Evolutionary conservation across 371 early-diverging fungal genomes (phyloP), one percentile per base, ranked within the genome.

Genomic region (Mucor saturninus): DNA sequence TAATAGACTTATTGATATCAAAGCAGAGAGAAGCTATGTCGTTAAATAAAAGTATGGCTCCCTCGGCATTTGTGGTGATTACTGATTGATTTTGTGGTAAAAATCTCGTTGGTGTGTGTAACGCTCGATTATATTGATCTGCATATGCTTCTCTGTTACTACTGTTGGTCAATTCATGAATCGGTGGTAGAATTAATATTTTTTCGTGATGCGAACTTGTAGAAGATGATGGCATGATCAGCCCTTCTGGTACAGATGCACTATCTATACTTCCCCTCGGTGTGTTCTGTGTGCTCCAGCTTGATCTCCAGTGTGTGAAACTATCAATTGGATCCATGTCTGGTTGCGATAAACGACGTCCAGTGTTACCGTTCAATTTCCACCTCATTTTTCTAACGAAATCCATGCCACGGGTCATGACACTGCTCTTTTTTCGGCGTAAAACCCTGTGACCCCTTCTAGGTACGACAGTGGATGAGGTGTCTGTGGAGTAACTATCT

Each of bases 61-160:
- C 72, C 37, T 79, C 61, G 15, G 57, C 61, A 56, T 81, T 73
- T 0, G 86, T 85, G 0, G 87, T 84, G 11, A 84, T 70, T 54
- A 83, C 77, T n/a, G 83, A 80, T 62, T 86, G 83, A 40, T 74
- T 83, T 60, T 80, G 81, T 2, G 85, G 85, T 2, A 76, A 62
- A 29, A 83, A 84, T 30, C 86, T 67, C 1, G 79, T 75, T 0
- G 86, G 80, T 30, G 81, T 71, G 51, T 85, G 83, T 21, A 86
- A 45, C 21, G 70, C 63, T 51, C 59, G 15, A 13, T 21, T 55
- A 37, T 54, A 58, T 28, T 62, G 52, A 10, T 35, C 54, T 30
- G 53, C 48, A 35, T 56, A 42, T 14, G 10, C 9, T 46, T 29
- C 21, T 32, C 21, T n/a, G 8, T 8, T 21, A 21, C 9, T 26